Conservation (phyloP, 2,329 filamentous ascomycete species). For the Pseudogymnoascus sp. region DNA sequence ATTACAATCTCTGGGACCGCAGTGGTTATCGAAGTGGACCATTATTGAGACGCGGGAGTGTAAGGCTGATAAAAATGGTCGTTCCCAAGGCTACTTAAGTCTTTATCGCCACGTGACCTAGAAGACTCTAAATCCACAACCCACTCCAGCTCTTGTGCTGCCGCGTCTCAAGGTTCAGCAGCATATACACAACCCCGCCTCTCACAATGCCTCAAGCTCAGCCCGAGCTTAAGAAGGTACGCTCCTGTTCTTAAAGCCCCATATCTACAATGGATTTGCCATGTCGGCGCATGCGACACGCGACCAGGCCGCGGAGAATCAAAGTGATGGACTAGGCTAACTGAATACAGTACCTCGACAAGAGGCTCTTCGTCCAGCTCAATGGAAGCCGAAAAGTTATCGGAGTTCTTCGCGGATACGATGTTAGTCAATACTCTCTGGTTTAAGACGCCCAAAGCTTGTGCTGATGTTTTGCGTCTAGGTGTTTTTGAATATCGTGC, state of each 20-base stretch:
- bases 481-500: constrained; percentile 97
- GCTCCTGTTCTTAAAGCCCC: constrained; percentile 17
- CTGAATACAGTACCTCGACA: constrained; percentile 81
- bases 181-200: constrained; percentile 12
- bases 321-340: constrained; percentile 9
- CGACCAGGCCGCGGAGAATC: background rate
- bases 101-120: constrained; percentile 24
- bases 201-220: constrained; percentile 88
- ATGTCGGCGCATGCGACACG: background rate
- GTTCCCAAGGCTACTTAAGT: constrained; percentile 5
- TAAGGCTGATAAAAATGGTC: background rate
- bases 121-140: constrained; percentile 9
- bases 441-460: background rate
- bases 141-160: constrained; percentile 5
- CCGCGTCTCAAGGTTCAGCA: constrained; percentile 1
- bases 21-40: background rate
- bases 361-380: constrained; percentile 93
- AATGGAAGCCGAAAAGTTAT: constrained; percentile 98
- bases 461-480: constrained; percentile 30
- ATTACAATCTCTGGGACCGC: background rate
- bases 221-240: constrained; percentile 96
- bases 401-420: constrained; percentile 87
- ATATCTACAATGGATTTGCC: background rate
- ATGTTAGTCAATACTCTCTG: constrained; percentile 48
- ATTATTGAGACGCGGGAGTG: background rate